Percentiles rank a stretch among this genome's conserved stretches.
These are phyloP conservation scores for Arthrobotrys sinensis DNA, from an alignment of 2,329 filamentous ascomycete genomes.

Conservation along the genomic window DNA sequence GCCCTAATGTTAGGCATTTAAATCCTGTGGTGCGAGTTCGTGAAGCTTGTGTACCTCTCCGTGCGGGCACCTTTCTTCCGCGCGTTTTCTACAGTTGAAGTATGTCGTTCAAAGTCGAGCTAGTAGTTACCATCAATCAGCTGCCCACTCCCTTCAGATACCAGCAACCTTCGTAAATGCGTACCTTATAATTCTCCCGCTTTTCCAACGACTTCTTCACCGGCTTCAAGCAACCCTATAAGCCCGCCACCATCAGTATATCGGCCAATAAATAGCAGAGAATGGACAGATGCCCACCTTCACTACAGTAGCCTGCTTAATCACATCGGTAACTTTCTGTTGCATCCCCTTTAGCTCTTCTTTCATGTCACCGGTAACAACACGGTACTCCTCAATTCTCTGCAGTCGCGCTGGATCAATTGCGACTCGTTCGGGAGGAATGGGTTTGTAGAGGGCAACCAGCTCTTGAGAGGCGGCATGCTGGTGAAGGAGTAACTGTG, in stretches of 20 bases:
- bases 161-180: conserved; percentile 5
- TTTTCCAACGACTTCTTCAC: conserved; percentile 89
- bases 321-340: conserved; percentile 23
- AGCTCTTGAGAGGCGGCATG: conserved; percentile 44
- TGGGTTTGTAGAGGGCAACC: conserved; percentile 37
- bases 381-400: conserved; percentile 47
- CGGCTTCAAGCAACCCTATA: conserved; percentile 71
- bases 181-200: conserved; percentile 81
- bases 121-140: conserved; percentile 66
- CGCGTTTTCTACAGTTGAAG: conserved; percentile 78
- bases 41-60: conserved; percentile 32
- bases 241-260: not conserved
- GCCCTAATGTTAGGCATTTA: not conserved
- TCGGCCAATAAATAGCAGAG: not conserved
- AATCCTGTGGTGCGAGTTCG: too few relatives aligned
- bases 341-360: conserved; percentile 35
- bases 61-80: conserved; percentile 76
- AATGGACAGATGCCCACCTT: conserved; percentile 23
- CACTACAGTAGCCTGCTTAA: conserved; percentile 32
- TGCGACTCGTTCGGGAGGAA: conserved; percentile 39
- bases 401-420: conserved; percentile 41
- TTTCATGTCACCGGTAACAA: conserved; percentile 41
- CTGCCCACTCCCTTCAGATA: conserved; percentile 54
- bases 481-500: conserved; percentile 55
- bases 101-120: conserved; percentile 84